These are phyloP conservation scores for Blastomyces percursus DNA, from an alignment of 2,329 filamentous ascomycete genomes.

Conservation along the genomic window DNA sequence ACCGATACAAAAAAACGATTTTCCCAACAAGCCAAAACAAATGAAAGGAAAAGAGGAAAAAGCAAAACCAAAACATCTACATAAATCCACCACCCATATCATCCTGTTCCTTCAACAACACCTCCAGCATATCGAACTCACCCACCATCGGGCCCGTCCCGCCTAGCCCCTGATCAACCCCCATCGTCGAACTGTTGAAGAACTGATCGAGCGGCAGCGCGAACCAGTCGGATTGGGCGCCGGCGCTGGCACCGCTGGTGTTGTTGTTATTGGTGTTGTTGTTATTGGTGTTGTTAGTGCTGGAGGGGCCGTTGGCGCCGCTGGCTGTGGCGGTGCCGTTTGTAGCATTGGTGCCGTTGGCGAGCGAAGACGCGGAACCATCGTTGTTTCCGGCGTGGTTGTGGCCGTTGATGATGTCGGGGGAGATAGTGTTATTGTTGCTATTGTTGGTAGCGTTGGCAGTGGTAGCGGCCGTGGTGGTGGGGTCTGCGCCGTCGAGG, in stretches of 20 bases:
- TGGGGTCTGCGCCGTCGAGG: slow-evolving; percentile 21
- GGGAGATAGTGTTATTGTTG: slow-evolving; percentile 16
- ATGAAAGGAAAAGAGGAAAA: neutral
- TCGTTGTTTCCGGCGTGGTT: neutral
- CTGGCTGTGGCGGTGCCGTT: neutral
- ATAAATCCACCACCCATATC: slow-evolving; percentile 10
- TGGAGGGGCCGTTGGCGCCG: too few relatives aligned
- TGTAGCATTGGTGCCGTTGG: neutral
- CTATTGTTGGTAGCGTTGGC: slow-evolving; percentile 17
- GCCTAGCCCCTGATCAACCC: slow-evolving; percentile 44
- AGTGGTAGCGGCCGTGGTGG: slow-evolving; percentile 15
- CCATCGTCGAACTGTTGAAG: slow-evolving; percentile 38
- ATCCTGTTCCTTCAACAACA: slow-evolving; percentile 35
- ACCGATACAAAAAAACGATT: too few relatives aligned
- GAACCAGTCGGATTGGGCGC: slow-evolving; percentile 44
- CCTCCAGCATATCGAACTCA: slow-evolving; percentile 41
- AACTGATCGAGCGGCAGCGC: slow-evolving; percentile 51
- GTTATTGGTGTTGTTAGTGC: too few relatives aligned
- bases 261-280: neutral
- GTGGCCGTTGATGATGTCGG: slow-evolving; percentile 19
- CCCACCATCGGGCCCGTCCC: slow-evolving; percentile 53
- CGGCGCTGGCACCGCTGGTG: neutral
- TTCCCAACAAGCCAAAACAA: neutral
- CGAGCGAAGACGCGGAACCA: neutral
- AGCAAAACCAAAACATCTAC: neutral